Base-by-base conservation (phyloP, 2,329 filamentous ascomycete species). In the Helminthosporium solani region DNA sequence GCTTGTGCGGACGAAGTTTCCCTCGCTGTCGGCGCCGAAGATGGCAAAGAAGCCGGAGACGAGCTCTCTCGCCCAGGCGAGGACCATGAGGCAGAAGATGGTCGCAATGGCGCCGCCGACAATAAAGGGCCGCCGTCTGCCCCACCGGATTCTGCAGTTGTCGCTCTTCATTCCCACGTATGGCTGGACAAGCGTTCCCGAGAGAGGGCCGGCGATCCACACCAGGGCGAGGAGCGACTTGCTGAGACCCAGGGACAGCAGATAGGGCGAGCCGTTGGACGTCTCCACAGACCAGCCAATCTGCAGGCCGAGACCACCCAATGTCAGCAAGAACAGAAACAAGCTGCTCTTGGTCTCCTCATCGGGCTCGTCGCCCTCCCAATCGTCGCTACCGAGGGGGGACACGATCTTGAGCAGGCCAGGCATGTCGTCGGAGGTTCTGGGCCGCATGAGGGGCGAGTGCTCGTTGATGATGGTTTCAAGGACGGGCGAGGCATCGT, bases 251-350 rank as follows among this genome's bases (percentile, higher is more conserved):
- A 81, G 72, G 16, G 76, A 76, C 7, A 79, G 66, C 1, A 80
- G 67, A 55, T 78, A 80, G 37, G 78, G 78, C 73, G 92, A 96
- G 58, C 91, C 91, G 74, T 95, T 92, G 43, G 90, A 95, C 33
- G 96, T 78, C 70, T 97, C 92, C 33, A 96, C 90, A 1, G 91
- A 91, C 92, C 92, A 97, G 21, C 92, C 90, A 57, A 97, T 87
- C 73, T 97, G 92, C 52, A 97, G 76, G 19, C 82, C 92, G 49
- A 89, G 89, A 57, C 96, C 88, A 64, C 88, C 85, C 51, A 96
- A 77, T 6, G 92, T 96, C 70, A 97, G 75, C 52, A 96, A 75
- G 56, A 95, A 81, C 60, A 97, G 77, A 70, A 95, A 95, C 84
- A 86, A 90, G 36, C 85, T 75, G 69, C 87, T 91, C 77, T 91